Percentiles rank a stretch among this genome's conserved stretches.
Evolutionary conservation across 306 rosid genomes (phyloP).

Genomic region (Urtica urens): DNA sequence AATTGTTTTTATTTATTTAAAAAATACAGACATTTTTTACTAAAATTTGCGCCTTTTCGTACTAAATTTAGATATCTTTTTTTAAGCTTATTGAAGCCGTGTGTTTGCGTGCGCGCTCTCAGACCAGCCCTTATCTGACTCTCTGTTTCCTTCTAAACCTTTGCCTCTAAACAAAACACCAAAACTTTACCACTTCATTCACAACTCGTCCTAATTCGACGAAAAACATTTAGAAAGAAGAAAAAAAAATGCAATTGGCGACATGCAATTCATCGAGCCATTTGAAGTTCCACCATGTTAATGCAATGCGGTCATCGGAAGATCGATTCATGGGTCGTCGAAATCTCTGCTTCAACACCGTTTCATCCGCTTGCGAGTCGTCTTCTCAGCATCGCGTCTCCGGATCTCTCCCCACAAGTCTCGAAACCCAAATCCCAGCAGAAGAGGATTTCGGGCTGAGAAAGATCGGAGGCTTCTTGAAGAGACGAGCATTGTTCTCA

Average conservation of each 20-base stretch:
- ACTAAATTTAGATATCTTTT: too few species aligned
- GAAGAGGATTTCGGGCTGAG: slow-evolving; percentile 32
- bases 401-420: slow-evolving; percentile 22
- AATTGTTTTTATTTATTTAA: too few species aligned
- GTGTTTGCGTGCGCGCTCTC: background rate
- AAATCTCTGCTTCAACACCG: slow-evolving; percentile 54
- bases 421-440: slow-evolving; percentile 27
- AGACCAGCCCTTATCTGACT: slow-evolving; percentile 21
- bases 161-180: background rate
- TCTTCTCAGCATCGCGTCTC: slow-evolving; percentile 22
- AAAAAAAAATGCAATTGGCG: slow-evolving; percentile 40
- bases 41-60: too few species aligned
- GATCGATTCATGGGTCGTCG: slow-evolving; percentile 41
- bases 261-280: slow-evolving; percentile 43
- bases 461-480: slow-evolving; percentile 27
- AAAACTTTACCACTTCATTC: background rate
- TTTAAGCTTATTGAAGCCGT: too few species aligned
- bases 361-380: slow-evolving; percentile 48
- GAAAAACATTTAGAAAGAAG: background rate
- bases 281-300: slow-evolving; percentile 18
- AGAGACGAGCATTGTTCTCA: slow-evolving; percentile 57
- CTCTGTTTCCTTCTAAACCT: background rate
- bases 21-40: too few species aligned
- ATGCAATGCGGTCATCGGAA: slow-evolving; percentile 9
- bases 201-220: too few species aligned